These are phyloP conservation scores for Magnaporthiopsis rhizophila DNA, from an alignment of 2,329 filamentous ascomycete species.

Conservation along the genomic window DNA sequence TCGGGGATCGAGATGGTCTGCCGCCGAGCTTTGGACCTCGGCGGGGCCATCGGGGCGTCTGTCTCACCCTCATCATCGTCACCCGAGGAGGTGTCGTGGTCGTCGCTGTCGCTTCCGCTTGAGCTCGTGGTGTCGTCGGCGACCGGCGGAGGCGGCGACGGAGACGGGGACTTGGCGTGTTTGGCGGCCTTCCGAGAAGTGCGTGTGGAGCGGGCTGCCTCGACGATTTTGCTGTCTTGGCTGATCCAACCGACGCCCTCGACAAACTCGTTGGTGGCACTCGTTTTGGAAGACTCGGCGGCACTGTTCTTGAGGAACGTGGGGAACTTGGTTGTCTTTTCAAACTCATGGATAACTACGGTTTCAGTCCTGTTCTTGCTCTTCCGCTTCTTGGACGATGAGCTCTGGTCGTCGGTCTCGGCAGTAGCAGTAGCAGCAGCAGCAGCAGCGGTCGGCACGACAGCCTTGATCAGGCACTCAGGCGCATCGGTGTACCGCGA, in stretches of 20 bases:
- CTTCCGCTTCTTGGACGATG: constrained; percentile 50
- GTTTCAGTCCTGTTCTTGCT: constrained; percentile 35
- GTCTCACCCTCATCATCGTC: constrained; percentile 19
- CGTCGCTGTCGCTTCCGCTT: constrained; percentile 7
- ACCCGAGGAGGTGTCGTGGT: constrained; percentile 11
- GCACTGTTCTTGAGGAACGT: constrained; percentile 62
- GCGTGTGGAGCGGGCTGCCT: constrained; percentile 40
- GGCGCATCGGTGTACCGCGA: constrained; percentile 75
- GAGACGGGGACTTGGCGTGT: constrained; percentile 16
- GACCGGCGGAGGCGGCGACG: constrained; percentile 12
- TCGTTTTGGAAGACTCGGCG: constrained; percentile 34
- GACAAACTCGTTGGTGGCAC: constrained; percentile 50
- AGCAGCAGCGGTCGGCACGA: constrained; percentile 40
- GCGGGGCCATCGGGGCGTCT: constrained; percentile 12
- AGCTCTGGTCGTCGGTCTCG: constrained; percentile 31
- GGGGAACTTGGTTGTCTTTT: constrained; percentile 73
- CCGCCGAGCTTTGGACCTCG: not conserved
- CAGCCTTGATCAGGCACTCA: constrained; percentile 80
- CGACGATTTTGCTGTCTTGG: constrained; percentile 66
- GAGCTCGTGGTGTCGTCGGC: constrained; percentile 3
- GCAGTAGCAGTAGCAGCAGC: not conserved
- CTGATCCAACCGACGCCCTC: constrained; percentile 88
- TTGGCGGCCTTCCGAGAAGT: constrained; percentile 1
- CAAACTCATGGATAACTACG: constrained; percentile 79
- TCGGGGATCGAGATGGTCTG: constrained; percentile 5